Base-by-base conservation (phyloP, 441 rosid genomes). In the Gossypium schwendimanii region DNA sequence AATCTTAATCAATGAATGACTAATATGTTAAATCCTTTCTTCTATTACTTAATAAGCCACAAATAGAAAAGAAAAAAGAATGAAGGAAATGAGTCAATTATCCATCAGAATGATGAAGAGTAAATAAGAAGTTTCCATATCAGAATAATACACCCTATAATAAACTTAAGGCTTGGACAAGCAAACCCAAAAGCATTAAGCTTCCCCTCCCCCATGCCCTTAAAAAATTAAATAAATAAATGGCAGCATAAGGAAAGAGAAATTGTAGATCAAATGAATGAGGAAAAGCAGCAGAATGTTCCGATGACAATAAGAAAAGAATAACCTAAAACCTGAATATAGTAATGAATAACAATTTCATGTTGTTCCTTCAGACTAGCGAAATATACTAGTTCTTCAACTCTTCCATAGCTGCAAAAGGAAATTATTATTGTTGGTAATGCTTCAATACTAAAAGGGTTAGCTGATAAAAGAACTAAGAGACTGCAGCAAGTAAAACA, bases 301-400 rank as follows among this genome's bases (percentile, higher is more conserved):
- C 58, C 18, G 39, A 58, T 50, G 2, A 58, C n/a, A 9, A 52
- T 20, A 14, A 39, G 39, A 26, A 28, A 28, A 39, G 49, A 3
- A 77, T 57, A 44, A 26, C 44, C 70, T 60, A 70, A 74, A 75
- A 93, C 99, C 99, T 95, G 97, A 74, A 95, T 85, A 74, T 91
- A 88, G 79, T 93, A 87, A 76, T 91, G 97, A 77, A 95, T 80
- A n/a, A 95, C 98, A 80, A 93, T 91, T 73, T 91, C 99, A 73
- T 91, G 85, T 73, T 91, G 99, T 85, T 85, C 98, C 89, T 92
- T 93, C 81, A 96, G 81, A 82, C 88, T 87, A 74, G 98, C 99
- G 87, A 91, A 96, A 87, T 88, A 93, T 59, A 96, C 98, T 77
- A 93, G 81, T 78, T 93, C 98, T 81, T 96, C 98, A 63, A 93